Percentiles rank a stretch among this genome's conserved stretches.
Evolutionary conservation across 208 protist species (phyloP).

Genomic region (Leptomonas seymouri): DNA sequence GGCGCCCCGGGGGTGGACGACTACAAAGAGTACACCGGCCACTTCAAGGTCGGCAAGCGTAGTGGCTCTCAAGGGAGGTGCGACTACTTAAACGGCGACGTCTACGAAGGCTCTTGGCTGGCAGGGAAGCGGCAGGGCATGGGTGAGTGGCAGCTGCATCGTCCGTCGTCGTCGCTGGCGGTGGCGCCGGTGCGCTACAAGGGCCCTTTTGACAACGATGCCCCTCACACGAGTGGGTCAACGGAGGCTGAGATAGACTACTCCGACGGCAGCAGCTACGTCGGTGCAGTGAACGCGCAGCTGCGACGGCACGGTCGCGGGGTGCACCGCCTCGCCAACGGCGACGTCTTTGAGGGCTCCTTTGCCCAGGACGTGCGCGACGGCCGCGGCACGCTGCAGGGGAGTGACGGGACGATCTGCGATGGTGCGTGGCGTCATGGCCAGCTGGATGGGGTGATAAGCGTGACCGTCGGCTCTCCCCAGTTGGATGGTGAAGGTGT

Average conservation of each 20-base stretch:
- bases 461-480: constrained; percentile 15
- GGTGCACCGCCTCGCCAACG: constrained; percentile 46
- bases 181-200: constrained; percentile 44
- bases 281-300: constrained; percentile 45
- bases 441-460: constrained; percentile 52
- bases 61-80: constrained; percentile 66
- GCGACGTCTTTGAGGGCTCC: constrained; percentile 61
- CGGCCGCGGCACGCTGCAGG: constrained; percentile 58
- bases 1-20: constrained; percentile 60
- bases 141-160: constrained; percentile 56
- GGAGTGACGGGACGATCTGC: constrained; percentile 41
- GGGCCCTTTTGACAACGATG: constrained; percentile 60
- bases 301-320: constrained; percentile 66
- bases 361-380: constrained; percentile 58
- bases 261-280: constrained; percentile 68
- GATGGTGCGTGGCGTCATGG: constrained; percentile 58
- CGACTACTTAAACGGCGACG: constrained; percentile 68
- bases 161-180: constrained; percentile 1
- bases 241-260: constrained; percentile 56
- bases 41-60: constrained; percentile 58
- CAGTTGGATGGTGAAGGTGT: neutral
- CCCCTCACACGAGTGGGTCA: constrained; percentile 22
- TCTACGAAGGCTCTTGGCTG: constrained; percentile 77
- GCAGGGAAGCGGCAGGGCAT: constrained; percentile 65
- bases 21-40: constrained; percentile 69